Base-by-base conservation (phyloP, 805 yeast genomes). In the Ogataea degrootiae region DNA sequence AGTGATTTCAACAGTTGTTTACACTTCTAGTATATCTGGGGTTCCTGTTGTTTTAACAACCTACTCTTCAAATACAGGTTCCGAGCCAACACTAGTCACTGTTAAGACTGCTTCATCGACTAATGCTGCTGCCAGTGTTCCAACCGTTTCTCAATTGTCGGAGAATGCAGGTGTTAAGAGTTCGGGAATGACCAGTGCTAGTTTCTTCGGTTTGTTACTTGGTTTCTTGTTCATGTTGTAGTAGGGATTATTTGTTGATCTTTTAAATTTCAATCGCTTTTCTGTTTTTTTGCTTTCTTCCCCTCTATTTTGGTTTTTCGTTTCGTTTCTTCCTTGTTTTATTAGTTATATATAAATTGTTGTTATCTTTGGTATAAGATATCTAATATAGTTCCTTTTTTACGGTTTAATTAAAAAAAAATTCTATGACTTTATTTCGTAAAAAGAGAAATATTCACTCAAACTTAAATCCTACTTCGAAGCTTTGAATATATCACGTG, bases 21-120 rank as follows among this genome's bases (percentile, higher is more conserved):
- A 55, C 58, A 59, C 63, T n/a, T 50, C 64, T 17, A 53, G 54
- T 33, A 52, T 58, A 41, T 58, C 61, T n/a, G 53, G 47, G 26
- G 51, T 56, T 22, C 50, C 60, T 9, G 64, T 60, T 34, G 56
- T 50, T 29, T 51, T 60, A 48, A 61, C 66, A 21, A 59, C 64
- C 1, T 56, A 55, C 53, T 43, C 51, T 17, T 46, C 55, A 5
- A 46, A 47, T 23, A 38, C 50, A 14, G 23, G 43, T 16, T 31
- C 46, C 35, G 41, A 38, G 6, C 34, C 47, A 12, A 34, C 51
- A 7, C 2, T 15, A n/a, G 12, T 40, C 23, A 15, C 46, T 39
- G 37, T 48, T 23, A 34, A 39, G 38, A 21, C 39, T 6, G 34
- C 44, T 36, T 39, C 46, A 5, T 11, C 51, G 5, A 21, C 47